Evolutionary conservation across 1,284 basidiomycete species (phyloP), one percentile per base, ranked within the genome.

Genomic region (Cryptococcus sp.): DNA sequence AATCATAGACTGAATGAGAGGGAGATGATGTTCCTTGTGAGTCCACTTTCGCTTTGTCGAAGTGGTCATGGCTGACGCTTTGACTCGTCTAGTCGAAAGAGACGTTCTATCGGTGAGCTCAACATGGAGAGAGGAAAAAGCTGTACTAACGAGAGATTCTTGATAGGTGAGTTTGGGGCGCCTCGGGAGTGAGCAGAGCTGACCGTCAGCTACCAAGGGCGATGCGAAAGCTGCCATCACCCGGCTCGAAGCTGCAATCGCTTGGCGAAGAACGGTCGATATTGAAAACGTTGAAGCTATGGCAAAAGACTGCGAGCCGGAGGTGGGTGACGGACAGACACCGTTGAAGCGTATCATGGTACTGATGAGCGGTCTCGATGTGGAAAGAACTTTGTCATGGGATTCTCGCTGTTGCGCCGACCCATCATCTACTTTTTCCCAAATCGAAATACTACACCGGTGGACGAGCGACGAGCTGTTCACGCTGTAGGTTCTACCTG

Each of bases 1-100:
- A 59, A 45, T 25, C 25, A 33, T 6, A 5, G 7, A 52, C 43
- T 69, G 36, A 52, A 33, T 4, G 63, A 67, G 48, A 52, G 63
- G 34, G 68, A 70, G 54, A 62, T 66, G 62, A 70, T 70, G 62
- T 68, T 59, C 43, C 54, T 70, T 42, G 68, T 70, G 45, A 48
- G 66, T 35, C 11, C 2, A 21, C 5, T 42, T 18, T 25, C 11
- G n/a, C 24, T 37, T 32, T 5, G 22, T 7, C 26, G 21, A 28
- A 6, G 16, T 31, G 12, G 16, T 31, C 39, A 5, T 32, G 25
- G 34, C 41, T 45, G 34, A 40, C 25, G 21, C 12, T 5, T n/a
- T 16, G n/a, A 39, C n/a, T 19, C 16, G 32, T 11, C 5, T 42
- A 67, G 63, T 65, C 61, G 1, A 40, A 43, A 33, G 65, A 67